Evolutionary conservation across 108 stramenopile genomes (phyloP), one percentile per base, ranked within the genome.

Genomic region (Skeletonema potamos): DNA sequence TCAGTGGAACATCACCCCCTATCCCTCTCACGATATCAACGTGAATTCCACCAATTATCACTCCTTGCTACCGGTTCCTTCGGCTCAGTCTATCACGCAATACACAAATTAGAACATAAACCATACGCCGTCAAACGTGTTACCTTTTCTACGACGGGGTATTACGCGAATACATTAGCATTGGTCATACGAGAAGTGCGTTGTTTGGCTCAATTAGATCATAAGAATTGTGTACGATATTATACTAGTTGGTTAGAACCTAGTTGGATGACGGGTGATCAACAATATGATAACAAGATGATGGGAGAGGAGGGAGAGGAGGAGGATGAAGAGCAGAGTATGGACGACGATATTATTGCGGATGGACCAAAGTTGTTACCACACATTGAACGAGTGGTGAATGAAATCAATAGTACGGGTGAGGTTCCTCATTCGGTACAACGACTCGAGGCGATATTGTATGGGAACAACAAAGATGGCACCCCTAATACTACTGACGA

Each of bases 181-280:
- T 56, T 87, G 55, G 93, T 96, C 6, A 79, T 95, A 54, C 81
- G 97, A 20, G 97, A 97, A 80, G 93, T 96, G 2, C 84, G 87
- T 26, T 91, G 91, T 77, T 73, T 97, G 51, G 92, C 95, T 4
- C 71, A 79, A 66, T 74, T 92, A 54, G 94, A 95, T 69, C 95
- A 97, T 83, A 82, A 86, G 34, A 96, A 97, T 87, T 82, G 92
- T 37, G 96, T 97, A 1, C 75, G 95, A 44, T 97, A 97, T 64
- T 96, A 96, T 77, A 94, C 95, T 0, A 84, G 85, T 27, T 97
- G 97, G 97, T 73, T 95, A 17, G 97, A 97, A 70, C 94, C 94
- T 1, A 89, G 79, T 39, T 94, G 93, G 93, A 90, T 91, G 90
- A 89, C 89, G 12, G 89, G 92, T 0, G 70, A 66, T 24, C 67